These are phyloP conservation scores for Penicillium nordicum DNA, from an alignment of 2,329 filamentous ascomycete species.

Conservation along the genomic window DNA sequence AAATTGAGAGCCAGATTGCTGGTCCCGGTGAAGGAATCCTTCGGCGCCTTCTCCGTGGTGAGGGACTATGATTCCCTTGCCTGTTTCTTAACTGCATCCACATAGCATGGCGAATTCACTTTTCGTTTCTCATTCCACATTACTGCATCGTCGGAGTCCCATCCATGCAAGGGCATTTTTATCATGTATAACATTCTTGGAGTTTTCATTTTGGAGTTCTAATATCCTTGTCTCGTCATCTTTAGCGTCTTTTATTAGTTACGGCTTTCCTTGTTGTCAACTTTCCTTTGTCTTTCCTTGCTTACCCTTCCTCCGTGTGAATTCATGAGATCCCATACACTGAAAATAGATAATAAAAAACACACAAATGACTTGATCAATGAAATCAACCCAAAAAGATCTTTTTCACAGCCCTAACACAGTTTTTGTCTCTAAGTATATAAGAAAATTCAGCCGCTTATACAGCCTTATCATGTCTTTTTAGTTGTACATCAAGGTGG, in stretches of 20 bases:
- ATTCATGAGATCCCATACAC: background rate
- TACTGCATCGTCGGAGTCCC: slow-evolving; percentile 15
- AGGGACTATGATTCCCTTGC: slow-evolving; percentile 30
- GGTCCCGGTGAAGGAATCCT: slow-evolving; percentile 51
- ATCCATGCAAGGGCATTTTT: slow-evolving; percentile 4
- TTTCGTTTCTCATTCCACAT: background rate
- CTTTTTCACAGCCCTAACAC: no score
- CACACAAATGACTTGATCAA: background rate
- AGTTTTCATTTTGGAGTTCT: slow-evolving; percentile 11
- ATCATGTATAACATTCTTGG: slow-evolving; percentile 19
- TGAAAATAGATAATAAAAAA: background rate
- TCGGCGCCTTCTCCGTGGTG: slow-evolving; percentile 37
- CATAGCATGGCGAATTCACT: background rate
- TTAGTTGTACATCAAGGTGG: no score
- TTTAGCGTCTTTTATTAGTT: background rate
- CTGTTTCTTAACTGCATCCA: background rate
- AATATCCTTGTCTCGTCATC: slow-evolving; percentile 7
- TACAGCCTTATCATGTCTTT: no score
- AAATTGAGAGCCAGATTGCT: slow-evolving; percentile 67
- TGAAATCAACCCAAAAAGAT: background rate
- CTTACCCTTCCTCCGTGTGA: background rate
- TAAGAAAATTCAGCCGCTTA: no score
- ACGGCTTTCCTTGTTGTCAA: background rate
- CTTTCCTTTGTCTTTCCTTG: background rate
- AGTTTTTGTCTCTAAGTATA: no score